Evolutionary conservation across 768 basidiomycete species (phyloP).

Genomic region (Trametopsis cervina): DNA sequence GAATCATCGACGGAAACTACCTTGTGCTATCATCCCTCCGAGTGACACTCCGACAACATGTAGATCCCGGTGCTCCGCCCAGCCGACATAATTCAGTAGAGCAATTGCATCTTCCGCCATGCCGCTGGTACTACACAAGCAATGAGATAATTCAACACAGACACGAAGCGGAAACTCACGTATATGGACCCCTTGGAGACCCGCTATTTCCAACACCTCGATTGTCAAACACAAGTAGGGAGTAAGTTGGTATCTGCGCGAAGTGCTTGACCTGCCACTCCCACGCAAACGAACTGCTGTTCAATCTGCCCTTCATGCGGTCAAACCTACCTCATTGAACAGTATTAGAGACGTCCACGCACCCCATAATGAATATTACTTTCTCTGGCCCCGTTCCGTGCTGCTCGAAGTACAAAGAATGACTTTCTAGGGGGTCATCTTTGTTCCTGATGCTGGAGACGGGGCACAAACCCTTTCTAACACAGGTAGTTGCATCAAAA

Average conservation of each 20-base stretch:
- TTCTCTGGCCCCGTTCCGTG: conserved; percentile 65
- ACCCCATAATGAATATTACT: conserved; percentile 76
- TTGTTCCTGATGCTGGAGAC: conserved; percentile 47
- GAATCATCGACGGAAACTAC: conserved; percentile 26
- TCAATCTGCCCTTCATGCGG: conserved; percentile 36
- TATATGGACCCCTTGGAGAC: conserved; percentile 67
- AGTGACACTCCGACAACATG: conserved; percentile 72
- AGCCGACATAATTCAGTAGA: conserved; percentile 64
- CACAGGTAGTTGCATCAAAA: conserved; percentile 55
- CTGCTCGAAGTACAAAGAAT: conserved; percentile 74
- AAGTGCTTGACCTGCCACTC: conserved; percentile 59
- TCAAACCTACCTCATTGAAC: neutral
- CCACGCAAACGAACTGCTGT: conserved; percentile 61
- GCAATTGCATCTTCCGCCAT: conserved; percentile 74
- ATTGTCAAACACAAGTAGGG: conserved; percentile 75
- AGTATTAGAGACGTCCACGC: too few species aligned
- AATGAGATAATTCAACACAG: neutral
- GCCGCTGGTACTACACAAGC: conserved; percentile 45
- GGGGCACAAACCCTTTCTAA: conserved; percentile 70
- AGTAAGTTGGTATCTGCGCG: conserved; percentile 42
- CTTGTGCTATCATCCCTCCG: conserved; percentile 83
- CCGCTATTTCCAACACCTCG: conserved; percentile 76
- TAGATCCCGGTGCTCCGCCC: conserved; percentile 54
- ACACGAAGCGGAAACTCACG: conserved; percentile 38
- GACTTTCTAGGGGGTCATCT: conserved; percentile 45